These are phyloP conservation scores for Colletotrichum lindemuthianum DNA, from an alignment of 2,329 filamentous ascomycete species.

Conservation along the genomic window DNA sequence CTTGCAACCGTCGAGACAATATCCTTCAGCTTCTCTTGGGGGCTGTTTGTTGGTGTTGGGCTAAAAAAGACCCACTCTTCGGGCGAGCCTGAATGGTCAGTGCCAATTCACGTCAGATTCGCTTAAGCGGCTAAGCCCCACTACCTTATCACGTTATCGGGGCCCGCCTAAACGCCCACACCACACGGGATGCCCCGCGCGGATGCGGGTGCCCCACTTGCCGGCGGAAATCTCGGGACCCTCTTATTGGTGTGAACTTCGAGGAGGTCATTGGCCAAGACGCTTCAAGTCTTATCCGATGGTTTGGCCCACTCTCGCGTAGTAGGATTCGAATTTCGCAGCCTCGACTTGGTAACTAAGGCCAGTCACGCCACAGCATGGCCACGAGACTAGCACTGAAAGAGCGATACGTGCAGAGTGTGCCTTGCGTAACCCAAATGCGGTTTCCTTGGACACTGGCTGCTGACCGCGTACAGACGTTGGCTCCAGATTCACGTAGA, in stretches of 20 bases:
- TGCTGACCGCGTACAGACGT: constrained; percentile 7
- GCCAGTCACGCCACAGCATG: no score
- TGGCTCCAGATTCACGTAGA: neutral
- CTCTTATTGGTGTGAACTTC: no score
- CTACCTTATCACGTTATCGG: constrained; percentile 21
- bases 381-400: neutral
- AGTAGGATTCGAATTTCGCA: no score
- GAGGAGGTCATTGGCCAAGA: no score
- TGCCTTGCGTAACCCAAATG: constrained; percentile 19
- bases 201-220: constrained; percentile 7
- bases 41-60: neutral
- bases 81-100: neutral
- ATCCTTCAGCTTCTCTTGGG: no score
- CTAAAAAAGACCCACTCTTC: neutral
- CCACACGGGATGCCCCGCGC: neutral
- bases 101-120: neutral
- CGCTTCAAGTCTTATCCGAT: no score
- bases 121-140: neutral
- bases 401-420: neutral
- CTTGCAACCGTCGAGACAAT: no score
- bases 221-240: constrained; percentile 7
- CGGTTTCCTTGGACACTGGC: neutral
- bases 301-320: no score
- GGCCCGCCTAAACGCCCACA: neutral
- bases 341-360: no score